Base-by-base conservation (phyloP, 495 filamentous ascomycete genomes). In the Cercophora samala region DNA sequence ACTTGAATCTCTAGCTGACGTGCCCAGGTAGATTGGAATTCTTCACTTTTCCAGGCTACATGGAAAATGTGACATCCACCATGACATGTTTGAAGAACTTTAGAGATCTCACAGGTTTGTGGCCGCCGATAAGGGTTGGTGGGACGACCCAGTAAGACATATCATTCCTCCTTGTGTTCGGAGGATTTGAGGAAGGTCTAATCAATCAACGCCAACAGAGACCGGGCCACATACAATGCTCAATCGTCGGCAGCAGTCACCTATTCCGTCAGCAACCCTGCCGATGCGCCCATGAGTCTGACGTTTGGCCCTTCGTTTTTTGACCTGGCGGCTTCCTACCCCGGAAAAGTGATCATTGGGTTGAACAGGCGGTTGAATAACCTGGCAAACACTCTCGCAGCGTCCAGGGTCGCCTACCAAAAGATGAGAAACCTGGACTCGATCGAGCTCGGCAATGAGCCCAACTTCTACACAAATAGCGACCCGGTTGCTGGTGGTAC, bases 361-460 rank as follows among this genome's bases (percentile, higher is more conserved):
- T 70, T 89, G 51, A 88, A 88, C 69, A 77, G 86, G 51, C 85
- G 83, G 0, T 79, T 86, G 62, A 80, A 88, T 64, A 75, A 87
- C 18, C 76, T 86, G 54, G 74, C 75, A 2, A 88, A 88, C 65
- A 87, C 84, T 0, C 84, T 87, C 53, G 76, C 78, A 0, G 86
- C 87, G 1, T 85, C 86, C 0, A 80, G 76, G 52, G 72, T 82
- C 1, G 83, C 80, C 0, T 77, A 80, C 21, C 67, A 66, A 0
- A 73, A 80, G 26, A 81, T 86, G 56, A 70, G 66, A 9, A 88
- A 86, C 65, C 70, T 88, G 22, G 78, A 84, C 32, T 82, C 85
- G 1, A 83, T 89, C 55, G 87, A 89, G 69, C 75, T 89, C 1
- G 85, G 86, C 1, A 89, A 89, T 62, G 86, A 88, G 64, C 85